Percentiles rank a stretch among this genome's conserved stretches.
These are phyloP conservation scores for Brasilioporus rufonigricans DNA, from an alignment of 768 basidiomycete genomes.

Conservation along the genomic window DNA sequence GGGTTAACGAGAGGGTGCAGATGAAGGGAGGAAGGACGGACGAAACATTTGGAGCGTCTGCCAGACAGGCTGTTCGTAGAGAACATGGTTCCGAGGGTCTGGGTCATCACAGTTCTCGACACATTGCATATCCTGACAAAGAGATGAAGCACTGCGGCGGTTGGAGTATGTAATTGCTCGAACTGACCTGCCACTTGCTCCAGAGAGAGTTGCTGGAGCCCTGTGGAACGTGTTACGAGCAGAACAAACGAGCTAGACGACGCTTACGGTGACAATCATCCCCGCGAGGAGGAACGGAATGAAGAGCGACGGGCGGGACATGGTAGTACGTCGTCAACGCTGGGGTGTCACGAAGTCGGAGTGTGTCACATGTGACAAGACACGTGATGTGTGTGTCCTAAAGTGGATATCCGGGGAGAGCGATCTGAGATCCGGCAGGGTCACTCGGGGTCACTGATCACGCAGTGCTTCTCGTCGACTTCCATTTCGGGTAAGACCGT, in stretches of 20 bases:
- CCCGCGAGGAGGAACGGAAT: conserved; percentile 82
- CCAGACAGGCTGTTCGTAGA: conserved; percentile 95
- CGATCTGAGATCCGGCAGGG: conserved; percentile 30
- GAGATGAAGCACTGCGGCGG: conserved; percentile 1
- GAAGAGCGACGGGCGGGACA: conserved; percentile 62
- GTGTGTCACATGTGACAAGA: conserved; percentile 18
- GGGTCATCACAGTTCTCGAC: conserved; percentile 85
- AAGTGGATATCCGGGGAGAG: conserved; percentile 3
- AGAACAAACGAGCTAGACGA: background rate
- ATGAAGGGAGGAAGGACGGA: conserved; percentile 39
- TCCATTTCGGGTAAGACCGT: conserved; percentile 24
- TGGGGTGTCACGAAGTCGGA: conserved; percentile 6
- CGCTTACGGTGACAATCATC: conserved; percentile 83
- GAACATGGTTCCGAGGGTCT: conserved; percentile 56
- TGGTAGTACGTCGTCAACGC: conserved; percentile 26
- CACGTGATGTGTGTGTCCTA: conserved; percentile 16
- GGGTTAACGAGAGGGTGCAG: conserved; percentile 30
- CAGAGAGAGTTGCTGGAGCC: conserved; percentile 80
- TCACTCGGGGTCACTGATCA: conserved; percentile 27
- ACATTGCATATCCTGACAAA: conserved; percentile 89
- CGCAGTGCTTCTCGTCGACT: conserved; percentile 31
- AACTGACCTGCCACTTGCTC: conserved; percentile 76
- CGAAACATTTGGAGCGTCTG: conserved; percentile 90
- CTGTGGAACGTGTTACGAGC: conserved; percentile 33
- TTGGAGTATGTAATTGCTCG: background rate